These are phyloP conservation scores for Grigorovia yakushimaensis DNA, from an alignment of 805 yeast species.

Conservation along the genomic window DNA sequence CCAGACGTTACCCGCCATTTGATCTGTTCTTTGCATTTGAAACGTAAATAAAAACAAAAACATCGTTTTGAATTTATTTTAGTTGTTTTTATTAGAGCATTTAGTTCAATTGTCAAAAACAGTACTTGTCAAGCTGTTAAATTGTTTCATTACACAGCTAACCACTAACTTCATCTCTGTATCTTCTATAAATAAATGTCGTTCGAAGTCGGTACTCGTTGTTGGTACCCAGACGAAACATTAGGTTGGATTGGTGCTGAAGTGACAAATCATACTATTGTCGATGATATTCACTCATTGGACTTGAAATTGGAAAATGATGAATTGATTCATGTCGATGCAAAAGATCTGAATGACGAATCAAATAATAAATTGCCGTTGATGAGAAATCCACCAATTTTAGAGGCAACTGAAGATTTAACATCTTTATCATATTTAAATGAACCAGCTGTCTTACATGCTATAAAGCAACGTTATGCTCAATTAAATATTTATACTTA, in stretches of 20 bases:
- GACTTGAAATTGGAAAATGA: constrained; percentile 45
- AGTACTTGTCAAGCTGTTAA: no score
- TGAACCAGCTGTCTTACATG: constrained; percentile 94
- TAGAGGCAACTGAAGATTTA: constrained; percentile 90
- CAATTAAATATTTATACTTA: constrained; percentile 90
- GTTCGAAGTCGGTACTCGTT: constrained; percentile 53
- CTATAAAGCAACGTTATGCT: constrained; percentile 79
- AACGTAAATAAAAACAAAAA: neutral
- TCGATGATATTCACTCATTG: constrained; percentile 37
- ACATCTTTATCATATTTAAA: constrained; percentile 86
- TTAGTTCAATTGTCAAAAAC: no score
- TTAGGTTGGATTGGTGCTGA: constrained; percentile 69
- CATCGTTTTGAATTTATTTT: no score
- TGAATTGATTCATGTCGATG: constrained; percentile 37
- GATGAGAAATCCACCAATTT: constrained; percentile 80
- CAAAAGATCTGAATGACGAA: constrained; percentile 27
- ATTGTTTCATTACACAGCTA: no score
- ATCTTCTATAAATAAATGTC: constrained; percentile 17
- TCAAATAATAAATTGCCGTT: constrained; percentile 44
- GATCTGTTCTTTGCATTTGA: neutral
- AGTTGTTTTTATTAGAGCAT: no score
- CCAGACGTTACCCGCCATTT: neutral
- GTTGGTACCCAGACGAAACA: constrained; percentile 66
- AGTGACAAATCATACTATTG: constrained; percentile 36
- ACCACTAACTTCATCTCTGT: no score